A percentile compares a stretch with the other conserved stretches of the same genome.
Evolutionary conservation across 2,329 filamentous ascomycete genomes (phyloP).

Genomic region (Herpotrichia juniperi): DNA sequence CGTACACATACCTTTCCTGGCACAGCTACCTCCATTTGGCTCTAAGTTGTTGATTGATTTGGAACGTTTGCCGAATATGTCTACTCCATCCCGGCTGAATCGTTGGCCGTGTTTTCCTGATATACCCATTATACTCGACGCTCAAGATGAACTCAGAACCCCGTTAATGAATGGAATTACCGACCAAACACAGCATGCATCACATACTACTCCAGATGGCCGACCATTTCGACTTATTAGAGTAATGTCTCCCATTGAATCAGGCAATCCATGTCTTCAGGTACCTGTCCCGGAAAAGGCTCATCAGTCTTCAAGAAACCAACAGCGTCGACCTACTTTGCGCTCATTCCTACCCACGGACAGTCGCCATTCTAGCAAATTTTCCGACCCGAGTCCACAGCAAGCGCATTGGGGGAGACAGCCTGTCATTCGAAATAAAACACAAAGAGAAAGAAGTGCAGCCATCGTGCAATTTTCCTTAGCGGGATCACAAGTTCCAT

Average conservation of each 20-base stretch:
- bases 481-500: neutral
- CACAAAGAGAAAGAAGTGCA: neutral
- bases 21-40: neutral
- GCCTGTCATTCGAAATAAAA: neutral
- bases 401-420: neutral
- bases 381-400: neutral
- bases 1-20: too few species aligned
- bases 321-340: neutral
- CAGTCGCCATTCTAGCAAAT: neutral
- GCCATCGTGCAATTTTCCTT: neutral
- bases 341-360: neutral
- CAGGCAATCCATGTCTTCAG: neutral
- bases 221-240: neutral
- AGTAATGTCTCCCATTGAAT: neutral
- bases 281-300: neutral
- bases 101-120: conserved; percentile 3
- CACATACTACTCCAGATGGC: neutral
- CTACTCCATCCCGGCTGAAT: neutral
- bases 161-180: neutral
- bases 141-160: neutral
- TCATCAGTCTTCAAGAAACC: neutral
- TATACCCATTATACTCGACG: conserved; percentile 8
- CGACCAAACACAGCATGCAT: neutral
- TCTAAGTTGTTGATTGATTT: neutral
- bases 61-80: neutral